Evolutionary conservation across 2,329 filamentous ascomycete species (phyloP), one percentile per base, ranked within the genome.

Genomic region (Sporothrix mexicana): DNA sequence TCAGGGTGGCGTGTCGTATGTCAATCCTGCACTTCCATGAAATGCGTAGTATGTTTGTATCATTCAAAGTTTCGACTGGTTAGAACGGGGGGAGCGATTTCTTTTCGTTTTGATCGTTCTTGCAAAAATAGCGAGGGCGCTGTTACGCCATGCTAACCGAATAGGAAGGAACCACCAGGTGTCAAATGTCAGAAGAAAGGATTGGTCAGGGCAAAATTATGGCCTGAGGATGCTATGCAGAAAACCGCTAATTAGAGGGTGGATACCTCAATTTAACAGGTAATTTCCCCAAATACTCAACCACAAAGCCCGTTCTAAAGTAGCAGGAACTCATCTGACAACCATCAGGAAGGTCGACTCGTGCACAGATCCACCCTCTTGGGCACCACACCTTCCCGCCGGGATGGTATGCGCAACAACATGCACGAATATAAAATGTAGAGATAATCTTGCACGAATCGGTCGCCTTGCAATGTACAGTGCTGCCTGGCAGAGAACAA

Each of bases 291-390:
- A 61, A 61, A 61, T 61, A 61, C 36, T 61, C 30, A 61, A 61
- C 57, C 20, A 59, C 55, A 36, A 59, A 59, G 55, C 55, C 55
- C 55, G 55, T 59, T 59, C 55, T 36, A 59, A 59, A 61, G 57
- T 61, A 61, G 13, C 30, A 62, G 59, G 59, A 62, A 62, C 59
- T 64, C 59, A 64, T 64, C 59, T 64, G 17, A 45, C 36, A 64
- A 43, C 59, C 59, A 64, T 64, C 36, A 64, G 59, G 59, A 64
- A 64, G 59, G 59, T 45, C 59, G 30, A 64, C 59, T 45, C 59
- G 59, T 43, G 30, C 59, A 64, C 59, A 64, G 30, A 62, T 41
- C 59, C 59, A 61, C 57, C 57, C 57, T 62, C 59, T 62, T 62
- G 59, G 59, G 59, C 25, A 30, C 59, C 59, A 30, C 59, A 43